These are phyloP conservation scores for Tetradesmus lagerheimii DNA, from an alignment of 139 green algal genomes.

Conservation along the genomic window DNA sequence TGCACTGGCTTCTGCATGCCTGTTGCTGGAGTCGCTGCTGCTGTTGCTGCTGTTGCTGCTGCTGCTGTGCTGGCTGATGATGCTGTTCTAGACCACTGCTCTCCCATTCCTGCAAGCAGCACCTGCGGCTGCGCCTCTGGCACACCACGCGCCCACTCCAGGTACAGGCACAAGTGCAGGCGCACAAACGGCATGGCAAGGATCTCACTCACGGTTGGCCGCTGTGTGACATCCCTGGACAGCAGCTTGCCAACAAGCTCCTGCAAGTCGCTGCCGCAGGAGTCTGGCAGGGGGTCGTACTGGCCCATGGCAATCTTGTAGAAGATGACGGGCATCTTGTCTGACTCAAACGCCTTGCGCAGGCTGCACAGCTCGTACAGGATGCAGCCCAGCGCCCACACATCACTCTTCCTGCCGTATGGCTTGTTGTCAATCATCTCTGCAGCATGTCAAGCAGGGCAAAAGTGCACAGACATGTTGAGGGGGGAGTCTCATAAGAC, in stretches of 20 bases:
- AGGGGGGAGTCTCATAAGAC: too few species aligned
- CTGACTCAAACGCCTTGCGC: slow-evolving; percentile 52
- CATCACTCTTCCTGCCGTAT: slow-evolving; percentile 51
- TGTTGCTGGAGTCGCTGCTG: not conserved
- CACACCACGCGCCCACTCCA: slow-evolving; percentile 38
- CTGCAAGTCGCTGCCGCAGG: slow-evolving; percentile 16
- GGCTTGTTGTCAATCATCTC: slow-evolving; percentile 42
- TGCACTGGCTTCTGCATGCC: not conserved
- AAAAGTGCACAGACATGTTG: too few species aligned
- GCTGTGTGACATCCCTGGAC: not conserved
- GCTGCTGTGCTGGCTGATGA: not conserved
- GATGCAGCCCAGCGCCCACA: slow-evolving; percentile 69
- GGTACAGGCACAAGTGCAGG: slow-evolving; percentile 6
- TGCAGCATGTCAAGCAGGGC: not conserved
- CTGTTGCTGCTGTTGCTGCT: not conserved
- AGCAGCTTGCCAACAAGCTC: slow-evolving; percentile 20
- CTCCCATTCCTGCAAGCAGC: not conserved
- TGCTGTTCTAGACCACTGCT: not conserved
- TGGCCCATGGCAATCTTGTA: slow-evolving; percentile 47
- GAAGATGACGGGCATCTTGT: slow-evolving; percentile 48
- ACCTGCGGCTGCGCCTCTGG: slow-evolving; percentile 28
- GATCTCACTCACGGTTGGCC: slow-evolving; percentile 7
- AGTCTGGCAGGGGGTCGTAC: slow-evolving; percentile 34
- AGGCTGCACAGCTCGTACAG: slow-evolving; percentile 65
- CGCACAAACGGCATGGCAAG: slow-evolving; percentile 17